Evolutionary conservation across 768 basidiomycete genomes (phyloP).

Genomic region (Coprinopsis cinerea): DNA sequence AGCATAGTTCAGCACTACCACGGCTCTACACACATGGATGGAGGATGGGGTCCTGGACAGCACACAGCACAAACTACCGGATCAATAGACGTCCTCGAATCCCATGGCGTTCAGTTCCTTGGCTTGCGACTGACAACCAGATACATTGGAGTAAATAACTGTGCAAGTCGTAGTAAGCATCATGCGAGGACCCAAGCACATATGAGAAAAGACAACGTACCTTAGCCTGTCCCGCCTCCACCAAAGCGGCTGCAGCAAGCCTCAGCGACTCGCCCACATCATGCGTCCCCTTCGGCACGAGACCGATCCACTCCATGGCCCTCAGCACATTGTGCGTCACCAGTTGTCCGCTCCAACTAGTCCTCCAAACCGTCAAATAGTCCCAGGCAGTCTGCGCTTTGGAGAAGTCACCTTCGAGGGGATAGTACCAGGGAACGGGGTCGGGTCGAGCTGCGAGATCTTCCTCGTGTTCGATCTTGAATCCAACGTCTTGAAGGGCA

Average conservation of each 20-base stretch:
- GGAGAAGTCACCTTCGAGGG: conserved; percentile 85
- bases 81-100: no score
- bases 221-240: conserved; percentile 83
- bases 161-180: no score
- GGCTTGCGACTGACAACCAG: no score
- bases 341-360: conserved; percentile 80
- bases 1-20: no score
- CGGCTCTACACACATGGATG: no score
- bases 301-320: conserved; percentile 66
- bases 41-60: no score
- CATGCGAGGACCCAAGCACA: no score
- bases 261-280: conserved; percentile 87
- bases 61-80: no score
- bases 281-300: conserved; percentile 92
- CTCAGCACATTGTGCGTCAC: conserved; percentile 79
- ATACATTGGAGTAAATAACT: no score
- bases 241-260: conserved; percentile 71
- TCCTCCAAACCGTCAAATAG: conserved; percentile 81
- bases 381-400: conserved; percentile 97
- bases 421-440: conserved; percentile 89
- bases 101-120: no score
- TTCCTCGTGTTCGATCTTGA: conserved; percentile 85
- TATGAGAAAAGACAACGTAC: no score
- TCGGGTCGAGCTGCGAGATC: conserved; percentile 87
- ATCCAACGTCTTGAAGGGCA: conserved; percentile 80